phyloP scores from a whole-genome alignment of 176 grass and related monocot genomes.

The Oryza glaberrima region DNA sequence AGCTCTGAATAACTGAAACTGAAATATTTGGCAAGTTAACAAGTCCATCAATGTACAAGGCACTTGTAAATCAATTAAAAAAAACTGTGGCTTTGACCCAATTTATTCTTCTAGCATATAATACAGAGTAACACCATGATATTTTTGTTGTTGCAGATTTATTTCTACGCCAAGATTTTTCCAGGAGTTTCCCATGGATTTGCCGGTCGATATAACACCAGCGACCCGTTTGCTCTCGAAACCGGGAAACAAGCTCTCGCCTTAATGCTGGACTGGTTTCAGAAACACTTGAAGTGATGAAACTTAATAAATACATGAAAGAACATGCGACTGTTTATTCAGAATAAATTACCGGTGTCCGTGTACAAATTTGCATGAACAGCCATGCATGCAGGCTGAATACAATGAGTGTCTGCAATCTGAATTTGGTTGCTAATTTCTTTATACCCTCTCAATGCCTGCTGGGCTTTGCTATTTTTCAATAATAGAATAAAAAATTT shows the following conservation, averaged over 20 bases:
- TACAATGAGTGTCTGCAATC: too few species aligned
- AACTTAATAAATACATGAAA: not conserved
- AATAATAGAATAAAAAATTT: too few species aligned
- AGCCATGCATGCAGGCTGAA: too few species aligned
- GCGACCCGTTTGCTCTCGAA: slow-evolving; percentile 30
- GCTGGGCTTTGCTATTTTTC: too few species aligned
- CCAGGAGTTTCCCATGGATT: slow-evolving; percentile 29
- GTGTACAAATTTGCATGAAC: not conserved
- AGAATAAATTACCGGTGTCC: not conserved
- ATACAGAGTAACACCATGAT: not conserved
- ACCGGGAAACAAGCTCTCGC: slow-evolving; percentile 1
- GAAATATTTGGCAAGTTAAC: not conserved
- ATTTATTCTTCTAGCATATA: too few species aligned
- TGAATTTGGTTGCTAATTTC: too few species aligned
- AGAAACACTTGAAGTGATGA: slow-evolving; percentile 35
- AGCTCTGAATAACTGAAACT: not conserved
- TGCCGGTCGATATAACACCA: slow-evolving; percentile 37
- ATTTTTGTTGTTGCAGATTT: slow-evolving; percentile 23
- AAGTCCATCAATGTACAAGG: not conserved
- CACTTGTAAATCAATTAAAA: not conserved
- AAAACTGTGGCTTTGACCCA: not conserved
- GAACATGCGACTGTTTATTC: not conserved
- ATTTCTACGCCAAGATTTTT: slow-evolving; percentile 40
- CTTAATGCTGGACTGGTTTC: slow-evolving; percentile 42
- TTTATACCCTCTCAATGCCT: too few species aligned